A percentile compares a stretch with the other conserved stretches of the same genome.
phyloP scores from a whole-genome alignment of 1,139 yeast species.

The Lodderomyces pseudojiufengensis region DNA sequence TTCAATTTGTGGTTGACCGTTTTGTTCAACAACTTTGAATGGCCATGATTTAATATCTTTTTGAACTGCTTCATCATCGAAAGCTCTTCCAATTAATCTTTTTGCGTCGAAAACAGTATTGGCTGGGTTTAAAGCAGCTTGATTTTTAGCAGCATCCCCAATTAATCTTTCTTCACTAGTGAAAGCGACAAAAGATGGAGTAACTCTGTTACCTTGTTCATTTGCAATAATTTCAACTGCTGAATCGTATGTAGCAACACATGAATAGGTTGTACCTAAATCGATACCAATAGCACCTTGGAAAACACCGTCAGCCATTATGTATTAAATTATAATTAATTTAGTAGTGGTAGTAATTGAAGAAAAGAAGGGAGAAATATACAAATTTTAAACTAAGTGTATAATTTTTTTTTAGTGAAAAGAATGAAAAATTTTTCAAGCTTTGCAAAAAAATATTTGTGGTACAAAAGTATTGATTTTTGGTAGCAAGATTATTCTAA shows the following conservation, averaged over 20 bases:
- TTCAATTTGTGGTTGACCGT: constrained; percentile 88
- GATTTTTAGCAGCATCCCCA: constrained; percentile 99
- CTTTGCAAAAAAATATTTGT: no score
- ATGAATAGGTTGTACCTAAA: constrained; percentile 98
- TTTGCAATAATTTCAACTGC: constrained; percentile 92
- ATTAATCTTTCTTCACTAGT: constrained; percentile 95
- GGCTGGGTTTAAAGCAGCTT: constrained; percentile 95
- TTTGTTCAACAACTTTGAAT: constrained; percentile 82
- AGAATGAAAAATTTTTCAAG: constrained; percentile 15
- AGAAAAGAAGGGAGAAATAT: no score
- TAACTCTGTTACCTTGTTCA: constrained; percentile 99
- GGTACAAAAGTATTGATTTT: no score
- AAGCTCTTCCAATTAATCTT: constrained; percentile 96
- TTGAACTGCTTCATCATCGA: constrained; percentile 86
- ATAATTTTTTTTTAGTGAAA: constrained; percentile 16
- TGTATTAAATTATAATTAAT: constrained; percentile 21
- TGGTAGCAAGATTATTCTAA: background rate
- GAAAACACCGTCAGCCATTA: constrained; percentile 98
- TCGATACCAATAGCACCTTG: constrained; percentile 99
- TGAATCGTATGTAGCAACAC: constrained; percentile 95
- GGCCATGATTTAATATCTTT: constrained; percentile 98
- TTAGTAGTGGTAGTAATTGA: constrained; percentile 12
- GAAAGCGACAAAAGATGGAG: constrained; percentile 98
- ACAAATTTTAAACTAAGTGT: constrained; percentile 2
- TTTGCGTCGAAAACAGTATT: constrained; percentile 97